Evolutionary conservation across 2,329 filamentous ascomycete species (phyloP).

Genomic region (Trichoderma hamatum): DNA sequence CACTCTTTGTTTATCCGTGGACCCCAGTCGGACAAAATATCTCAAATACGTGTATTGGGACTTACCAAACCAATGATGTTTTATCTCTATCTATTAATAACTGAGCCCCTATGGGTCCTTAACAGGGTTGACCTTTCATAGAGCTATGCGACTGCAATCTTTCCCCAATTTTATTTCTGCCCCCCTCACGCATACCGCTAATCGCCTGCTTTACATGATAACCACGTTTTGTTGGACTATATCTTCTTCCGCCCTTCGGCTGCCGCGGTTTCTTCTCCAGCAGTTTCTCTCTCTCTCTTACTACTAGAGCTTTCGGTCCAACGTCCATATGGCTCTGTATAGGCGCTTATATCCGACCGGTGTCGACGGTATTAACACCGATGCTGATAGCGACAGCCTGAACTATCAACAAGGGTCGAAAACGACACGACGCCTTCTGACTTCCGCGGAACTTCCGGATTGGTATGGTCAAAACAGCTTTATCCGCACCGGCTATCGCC

Average conservation of each 20-base stretch:
- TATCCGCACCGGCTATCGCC: conserved; percentile 49
- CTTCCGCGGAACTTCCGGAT: conserved; percentile 36
- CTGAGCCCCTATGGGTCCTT: not conserved
- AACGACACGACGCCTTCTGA: not conserved
- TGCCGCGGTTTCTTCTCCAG: not conserved
- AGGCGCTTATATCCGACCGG: not conserved
- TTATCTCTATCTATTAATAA: not conserved
- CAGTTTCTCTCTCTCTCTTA: not conserved
- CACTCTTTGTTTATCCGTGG: not conserved
- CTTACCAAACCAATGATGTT: not conserved
- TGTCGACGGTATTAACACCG: not conserved
- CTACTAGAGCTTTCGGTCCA: not conserved
- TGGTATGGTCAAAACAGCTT: conserved; percentile 49
- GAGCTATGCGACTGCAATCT: not conserved
- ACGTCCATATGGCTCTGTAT: not conserved
- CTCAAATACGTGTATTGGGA: not conserved
- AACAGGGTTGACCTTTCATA: not conserved
- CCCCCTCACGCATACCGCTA: not conserved
- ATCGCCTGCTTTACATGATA: not conserved
- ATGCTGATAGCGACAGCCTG: not conserved
- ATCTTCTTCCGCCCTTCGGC: not conserved
- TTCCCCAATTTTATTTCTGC: not conserved
- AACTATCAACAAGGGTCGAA: not conserved
- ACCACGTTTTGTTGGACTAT: not conserved
- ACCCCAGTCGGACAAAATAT: conserved; percentile 1